Conservation (phyloP, 768 basidiomycete genomes). For the Psilocybe cyanescens region DNA sequence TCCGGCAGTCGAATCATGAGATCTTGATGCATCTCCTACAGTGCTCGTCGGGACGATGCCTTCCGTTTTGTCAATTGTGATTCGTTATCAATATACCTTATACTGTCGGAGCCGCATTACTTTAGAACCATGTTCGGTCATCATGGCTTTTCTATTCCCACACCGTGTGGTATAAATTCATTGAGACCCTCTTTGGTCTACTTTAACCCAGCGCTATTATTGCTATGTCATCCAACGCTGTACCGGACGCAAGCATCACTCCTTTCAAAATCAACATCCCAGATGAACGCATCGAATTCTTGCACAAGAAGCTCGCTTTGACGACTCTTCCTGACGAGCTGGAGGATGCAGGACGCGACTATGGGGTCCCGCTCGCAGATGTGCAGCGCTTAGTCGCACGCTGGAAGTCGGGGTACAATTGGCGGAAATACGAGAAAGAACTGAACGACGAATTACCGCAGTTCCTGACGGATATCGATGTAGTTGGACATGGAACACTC, state of each 20-base stretch:
- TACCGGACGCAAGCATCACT: background rate
- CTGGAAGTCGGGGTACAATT: constrained; percentile 61
- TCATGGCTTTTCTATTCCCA: background rate
- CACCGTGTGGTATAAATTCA: background rate
- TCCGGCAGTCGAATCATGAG: too few relatives aligned
- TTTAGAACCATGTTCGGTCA: background rate
- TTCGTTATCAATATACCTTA: background rate
- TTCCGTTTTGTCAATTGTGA: background rate
- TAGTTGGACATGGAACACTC: constrained; percentile 46
- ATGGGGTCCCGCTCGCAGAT: constrained; percentile 56
- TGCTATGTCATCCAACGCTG: background rate
- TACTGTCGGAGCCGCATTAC: background rate
- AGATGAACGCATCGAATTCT: constrained; percentile 39
- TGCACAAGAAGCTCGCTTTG: constrained; percentile 52
- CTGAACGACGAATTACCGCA: constrained; percentile 59
- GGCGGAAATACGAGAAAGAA: constrained; percentile 52
- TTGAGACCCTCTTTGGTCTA: background rate
- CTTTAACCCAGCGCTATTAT: background rate
- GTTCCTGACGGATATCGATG: constrained; percentile 55
- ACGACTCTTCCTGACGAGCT: constrained; percentile 60
- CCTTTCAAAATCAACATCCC: constrained; percentile 54
- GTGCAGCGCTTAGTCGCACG: constrained; percentile 47
- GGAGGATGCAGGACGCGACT: constrained; percentile 53
- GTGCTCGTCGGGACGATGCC: background rate
- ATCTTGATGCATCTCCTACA: too few relatives aligned